Percentiles rank a stretch among this genome's conserved stretches.
Evolutionary conservation across 495 filamentous ascomycete species (phyloP).

Genomic region (Trichoderma asperelloides): DNA sequence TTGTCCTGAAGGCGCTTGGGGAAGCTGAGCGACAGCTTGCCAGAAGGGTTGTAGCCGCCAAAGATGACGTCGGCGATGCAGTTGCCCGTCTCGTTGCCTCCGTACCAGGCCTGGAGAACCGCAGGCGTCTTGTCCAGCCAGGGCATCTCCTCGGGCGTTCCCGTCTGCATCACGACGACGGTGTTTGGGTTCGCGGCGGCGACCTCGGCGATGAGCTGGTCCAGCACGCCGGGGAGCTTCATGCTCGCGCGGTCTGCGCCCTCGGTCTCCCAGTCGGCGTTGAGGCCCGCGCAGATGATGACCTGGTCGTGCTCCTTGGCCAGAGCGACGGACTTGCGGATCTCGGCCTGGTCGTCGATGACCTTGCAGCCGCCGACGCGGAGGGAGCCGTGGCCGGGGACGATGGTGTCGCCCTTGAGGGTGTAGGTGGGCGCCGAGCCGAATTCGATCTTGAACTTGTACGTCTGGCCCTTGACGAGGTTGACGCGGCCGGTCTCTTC

Average conservation of each 20-base stretch:
- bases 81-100: slow-evolving; percentile 55
- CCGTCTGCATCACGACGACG: slow-evolving; percentile 55
- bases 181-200: slow-evolving; percentile 47
- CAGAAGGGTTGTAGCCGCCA: slow-evolving; percentile 55
- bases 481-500: slow-evolving; percentile 49
- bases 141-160: slow-evolving; percentile 57
- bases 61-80: slow-evolving; percentile 59
- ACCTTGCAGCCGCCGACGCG: slow-evolving; percentile 53
- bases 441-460: slow-evolving; percentile 53
- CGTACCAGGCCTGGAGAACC: slow-evolving; percentile 50
- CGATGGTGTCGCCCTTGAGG: slow-evolving; percentile 41
- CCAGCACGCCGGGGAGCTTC: slow-evolving; percentile 47
- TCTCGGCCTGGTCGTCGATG: slow-evolving; percentile 47
- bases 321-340: slow-evolving; percentile 51
- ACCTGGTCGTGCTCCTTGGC: slow-evolving; percentile 55
- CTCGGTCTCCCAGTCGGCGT: slow-evolving; percentile 58
- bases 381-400: slow-evolving; percentile 55
- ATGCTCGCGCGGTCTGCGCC: slow-evolving; percentile 54
- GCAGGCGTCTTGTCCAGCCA: slow-evolving; percentile 46
- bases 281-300: slow-evolving; percentile 52
- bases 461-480: slow-evolving; percentile 49
- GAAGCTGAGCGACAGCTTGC: slow-evolving; percentile 60
- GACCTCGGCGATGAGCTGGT: slow-evolving; percentile 49
- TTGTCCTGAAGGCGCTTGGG: slow-evolving; percentile 61
- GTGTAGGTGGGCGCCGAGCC: slow-evolving; percentile 57